Conservation (phyloP, 1,139 yeast genomes). For the Lodderomyces metapsilosis region DNA sequence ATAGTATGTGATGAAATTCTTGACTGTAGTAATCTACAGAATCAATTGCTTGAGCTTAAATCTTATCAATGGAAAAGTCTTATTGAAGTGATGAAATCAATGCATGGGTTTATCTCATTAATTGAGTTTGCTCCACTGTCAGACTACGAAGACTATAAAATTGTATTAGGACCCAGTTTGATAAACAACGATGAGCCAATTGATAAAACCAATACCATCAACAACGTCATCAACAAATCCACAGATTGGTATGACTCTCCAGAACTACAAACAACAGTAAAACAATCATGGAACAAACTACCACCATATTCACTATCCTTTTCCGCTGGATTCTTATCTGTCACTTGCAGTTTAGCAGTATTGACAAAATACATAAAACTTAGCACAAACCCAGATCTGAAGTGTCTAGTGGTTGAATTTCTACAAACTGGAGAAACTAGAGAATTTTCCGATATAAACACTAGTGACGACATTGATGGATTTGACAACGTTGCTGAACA, state of each 20-base stretch:
- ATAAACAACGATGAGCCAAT: constrained; percentile 3
- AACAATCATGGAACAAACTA: constrained; percentile 44
- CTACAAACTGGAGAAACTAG: constrained; percentile 7
- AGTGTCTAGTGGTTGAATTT: constrained; percentile 12
- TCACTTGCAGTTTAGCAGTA: constrained; percentile 28
- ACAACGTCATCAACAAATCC: constrained; percentile 8
- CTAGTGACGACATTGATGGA: constrained; percentile 10
- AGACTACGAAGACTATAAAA: constrained; percentile 18
- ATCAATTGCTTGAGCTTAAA: constrained; percentile 16
- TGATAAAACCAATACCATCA: constrained; percentile 2
- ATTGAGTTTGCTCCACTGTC: constrained; percentile 14
- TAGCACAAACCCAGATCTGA: constrained; percentile 5
- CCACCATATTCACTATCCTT: constrained; percentile 27
- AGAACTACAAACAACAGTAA: constrained; percentile 19
- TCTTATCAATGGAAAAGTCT: constrained; percentile 22
- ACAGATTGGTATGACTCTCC: constrained; percentile 25
- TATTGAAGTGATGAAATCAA: constrained; percentile 15
- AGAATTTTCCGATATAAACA: constrained; percentile 7
- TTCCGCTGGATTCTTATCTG: constrained; percentile 24
- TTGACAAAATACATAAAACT: constrained; percentile 24
- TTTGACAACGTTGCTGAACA: constrained; percentile 6
- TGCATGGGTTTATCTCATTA: constrained; percentile 18
- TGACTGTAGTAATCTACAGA: constrained; percentile 19
- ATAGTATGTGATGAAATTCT: constrained; percentile 19
- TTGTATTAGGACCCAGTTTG: constrained; percentile 13